phyloP scores from a whole-genome alignment of 2,329 filamentous ascomycete species.

The Bipolaris victoriae region DNA sequence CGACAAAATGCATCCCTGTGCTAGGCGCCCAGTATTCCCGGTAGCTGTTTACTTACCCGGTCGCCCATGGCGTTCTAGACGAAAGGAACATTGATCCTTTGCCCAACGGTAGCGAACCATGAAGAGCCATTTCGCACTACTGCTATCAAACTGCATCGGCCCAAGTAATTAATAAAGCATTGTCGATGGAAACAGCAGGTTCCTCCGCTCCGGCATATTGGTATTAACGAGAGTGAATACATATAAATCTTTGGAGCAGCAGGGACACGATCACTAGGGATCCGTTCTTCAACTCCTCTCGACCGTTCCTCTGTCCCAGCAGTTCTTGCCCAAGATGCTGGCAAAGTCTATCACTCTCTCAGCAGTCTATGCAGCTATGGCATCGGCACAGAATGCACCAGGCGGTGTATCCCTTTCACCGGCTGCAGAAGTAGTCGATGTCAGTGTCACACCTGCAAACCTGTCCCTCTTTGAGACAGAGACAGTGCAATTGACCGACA shows the following conservation, averaged over 20 bases:
- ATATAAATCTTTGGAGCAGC: conserved; percentile 9
- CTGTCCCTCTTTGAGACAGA: conserved; percentile 31
- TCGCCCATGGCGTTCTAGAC: conserved; percentile 4
- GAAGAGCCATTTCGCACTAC: background rate
- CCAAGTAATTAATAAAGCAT: conserved; percentile 7
- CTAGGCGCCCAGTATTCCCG: background rate
- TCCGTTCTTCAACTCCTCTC: conserved; percentile 2
- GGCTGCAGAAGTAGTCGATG: conserved; percentile 33
- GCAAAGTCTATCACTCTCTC: conserved; percentile 19
- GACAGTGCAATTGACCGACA: conserved; percentile 34
- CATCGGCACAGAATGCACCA: conserved; percentile 27
- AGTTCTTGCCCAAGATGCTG: conserved; percentile 23
- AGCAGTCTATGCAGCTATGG: conserved; percentile 22
- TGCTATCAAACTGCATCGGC: background rate
- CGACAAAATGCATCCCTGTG: conserved; percentile 1
- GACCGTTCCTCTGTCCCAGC: background rate
- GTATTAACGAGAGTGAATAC: conserved; percentile 3
- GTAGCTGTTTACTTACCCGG: conserved; percentile 6
- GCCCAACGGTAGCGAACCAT: background rate
- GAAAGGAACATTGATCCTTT: background rate
- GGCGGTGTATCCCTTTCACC: conserved; percentile 27
- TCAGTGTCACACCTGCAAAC: conserved; percentile 27
- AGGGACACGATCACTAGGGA: conserved; percentile 8
- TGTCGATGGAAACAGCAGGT: conserved; percentile 5
- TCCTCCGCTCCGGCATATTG: conserved; percentile 10